Base-by-base conservation (phyloP, 2,329 filamentous ascomycete genomes). In the Clonostachys rosea region DNA sequence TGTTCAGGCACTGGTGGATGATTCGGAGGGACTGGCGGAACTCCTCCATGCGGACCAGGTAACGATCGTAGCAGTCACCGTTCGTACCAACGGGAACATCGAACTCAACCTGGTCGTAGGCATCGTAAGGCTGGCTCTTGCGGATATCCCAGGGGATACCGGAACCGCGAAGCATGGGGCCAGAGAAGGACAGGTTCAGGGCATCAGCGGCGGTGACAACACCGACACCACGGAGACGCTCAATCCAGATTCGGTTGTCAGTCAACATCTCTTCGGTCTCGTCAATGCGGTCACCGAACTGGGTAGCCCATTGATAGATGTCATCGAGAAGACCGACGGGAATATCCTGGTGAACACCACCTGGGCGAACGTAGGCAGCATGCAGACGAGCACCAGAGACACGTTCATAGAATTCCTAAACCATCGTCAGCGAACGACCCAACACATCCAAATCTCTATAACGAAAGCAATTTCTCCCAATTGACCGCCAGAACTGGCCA, bases 291-390 rank as follows among this genome's bases (percentile, higher is more conserved):
- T 99, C 94, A 61, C 91, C 89, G 62, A 99, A 99, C 70, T 99
- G 94, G 49, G 94, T 99, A 14, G 94, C 94, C 94, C 94, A 99
- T 73, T 97, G 92, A 76, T 99, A 97, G 63, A 99, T 99, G 65
- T 99, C 94, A 66, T 99, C 95, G 44, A 99, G 84, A 42, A 99
- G 84, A 55, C 94, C 94, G 50, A 96, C 64, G 33, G 94, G 94
- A 42, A 99, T 79, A 74, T 99, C 94, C 71, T 97, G 91, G 62
- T 91, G 89, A 47, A 99, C 94, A 72, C 94, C 94, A 61, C 94
- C 94, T 43, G 94, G 94, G 59, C 94, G 89, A 60, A 99, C 87
- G 67, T 99, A 99, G 60, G 94, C 94, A 50, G 94, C 89, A 74
- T 99, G 94, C 45, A 99, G 83, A 77, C 94, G 94, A 58, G 94